Evolutionary conservation across 108 stramenopile genomes (phyloP), one percentile per base, ranked within the genome.

Genomic region (Asterionellopsis glacialis): DNA sequence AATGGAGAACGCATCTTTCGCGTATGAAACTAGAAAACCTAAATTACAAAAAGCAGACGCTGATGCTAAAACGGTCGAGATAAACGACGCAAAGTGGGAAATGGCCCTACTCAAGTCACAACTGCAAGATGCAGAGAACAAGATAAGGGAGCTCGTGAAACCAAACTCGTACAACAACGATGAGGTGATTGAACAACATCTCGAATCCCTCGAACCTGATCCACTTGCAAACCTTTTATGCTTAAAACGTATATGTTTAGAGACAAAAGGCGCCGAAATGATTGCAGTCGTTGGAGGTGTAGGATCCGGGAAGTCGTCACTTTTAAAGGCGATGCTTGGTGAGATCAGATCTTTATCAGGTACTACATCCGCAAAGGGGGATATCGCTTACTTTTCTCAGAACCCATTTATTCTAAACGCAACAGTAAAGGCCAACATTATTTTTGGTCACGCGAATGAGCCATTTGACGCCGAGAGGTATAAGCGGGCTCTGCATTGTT

Each of bases 391-490:
- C 41, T 87, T 89, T 75, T 52, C 85, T 27, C 97, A 99, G 69
- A 81, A 63, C 3, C 84, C 98, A 11, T 99, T 96, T 69, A 97
- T 99, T 38, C 59, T 95, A 61, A 99, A 98, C 76, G 97, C 86
- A 18, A 89, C 95, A 2, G 64, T 98, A 12, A 73, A 88, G 0
- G 95, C 95, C 7, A 99, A 99, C 80, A 91, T 99, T 50, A 65
- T 98, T 14, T 98, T 98, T 65, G 95, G 96, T 38, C 76, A 84
- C 27, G 84, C 87, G 26, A 95, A 98, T 71, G 39, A 59, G 48
- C 54, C 70, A 26, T 66, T 88, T 25, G 84, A 96, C 25, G 74
- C 81, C 52, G 79, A 79, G 40, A 72, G 75, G 18, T 99, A 99
- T 65, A 49, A 95, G 45, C 68, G 80, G 28, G 82, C 83, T 21